phyloP scores from a whole-genome alignment of 805 yeast species.

The Maudiozyma bulderi region DNA sequence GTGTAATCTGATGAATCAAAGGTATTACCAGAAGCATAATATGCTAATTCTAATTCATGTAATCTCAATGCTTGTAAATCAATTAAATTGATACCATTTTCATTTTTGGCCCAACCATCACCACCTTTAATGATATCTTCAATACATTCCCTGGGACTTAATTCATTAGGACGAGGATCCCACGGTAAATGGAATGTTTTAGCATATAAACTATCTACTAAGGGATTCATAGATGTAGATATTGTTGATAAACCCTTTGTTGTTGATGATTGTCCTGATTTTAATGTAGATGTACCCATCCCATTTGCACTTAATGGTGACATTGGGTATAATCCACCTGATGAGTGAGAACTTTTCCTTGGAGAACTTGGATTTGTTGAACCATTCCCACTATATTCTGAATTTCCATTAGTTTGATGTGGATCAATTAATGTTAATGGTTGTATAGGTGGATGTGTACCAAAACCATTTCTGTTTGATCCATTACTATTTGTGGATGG shows the following conservation, averaged over 20 bases:
- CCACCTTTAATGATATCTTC: conserved; percentile 68
- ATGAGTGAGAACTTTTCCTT: not conserved
- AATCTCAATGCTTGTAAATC: conserved; percentile 26
- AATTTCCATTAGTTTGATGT: not conserved
- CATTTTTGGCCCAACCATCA: conserved; percentile 49
- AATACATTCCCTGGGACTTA: conserved; percentile 60
- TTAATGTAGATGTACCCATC: not conserved
- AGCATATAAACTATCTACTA: conserved; percentile 41
- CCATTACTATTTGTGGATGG: not conserved
- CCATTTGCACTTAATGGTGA: not conserved
- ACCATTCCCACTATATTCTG: not conserved
- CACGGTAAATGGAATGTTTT: conserved; percentile 50
- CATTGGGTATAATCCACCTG: not conserved
- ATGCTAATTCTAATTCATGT: conserved; percentile 19
- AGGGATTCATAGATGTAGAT: conserved; percentile 36
- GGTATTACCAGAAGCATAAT: conserved; percentile 4
- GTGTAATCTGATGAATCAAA: not conserved
- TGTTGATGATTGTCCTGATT: not conserved
- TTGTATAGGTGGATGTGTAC: not conserved
- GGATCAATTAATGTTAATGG: not conserved
- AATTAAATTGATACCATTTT: conserved; percentile 27
- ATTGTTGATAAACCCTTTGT: conserved; percentile 17
- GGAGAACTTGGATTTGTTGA: not conserved
- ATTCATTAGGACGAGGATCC: conserved; percentile 49
- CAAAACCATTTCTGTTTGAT: not conserved